Evolutionary conservation across 495 filamentous ascomycete species (phyloP).

Genomic region (Chlorociboria aeruginascens): DNA sequence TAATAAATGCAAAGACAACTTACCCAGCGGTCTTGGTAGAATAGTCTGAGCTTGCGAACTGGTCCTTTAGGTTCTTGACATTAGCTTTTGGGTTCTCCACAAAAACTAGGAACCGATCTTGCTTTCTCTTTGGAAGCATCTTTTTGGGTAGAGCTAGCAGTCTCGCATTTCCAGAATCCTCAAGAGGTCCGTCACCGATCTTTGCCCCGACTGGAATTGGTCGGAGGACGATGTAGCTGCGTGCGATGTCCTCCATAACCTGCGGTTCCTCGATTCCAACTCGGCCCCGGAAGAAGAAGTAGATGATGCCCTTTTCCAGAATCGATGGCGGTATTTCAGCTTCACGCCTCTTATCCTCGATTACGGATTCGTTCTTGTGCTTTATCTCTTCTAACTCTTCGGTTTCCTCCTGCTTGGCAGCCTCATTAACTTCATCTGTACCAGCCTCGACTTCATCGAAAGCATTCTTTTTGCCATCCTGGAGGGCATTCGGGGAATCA

Average conservation of each 20-base stretch:
- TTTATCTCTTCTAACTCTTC: slow-evolving; percentile 8
- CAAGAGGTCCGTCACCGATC: slow-evolving; percentile 48
- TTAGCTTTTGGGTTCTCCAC: slow-evolving; percentile 64
- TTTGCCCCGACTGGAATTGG: slow-evolving; percentile 60
- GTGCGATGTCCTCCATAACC: slow-evolving; percentile 58
- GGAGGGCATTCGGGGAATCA: no score
- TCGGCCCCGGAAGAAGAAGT: slow-evolving; percentile 80
- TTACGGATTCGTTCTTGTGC: slow-evolving; percentile 8
- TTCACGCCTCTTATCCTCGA: slow-evolving; percentile 30
- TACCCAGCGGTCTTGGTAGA: slow-evolving; percentile 62
- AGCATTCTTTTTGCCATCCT: slow-evolving; percentile 6
- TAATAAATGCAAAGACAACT: background rate
- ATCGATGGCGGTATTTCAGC: slow-evolving; percentile 55
- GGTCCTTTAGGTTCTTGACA: slow-evolving; percentile 60
- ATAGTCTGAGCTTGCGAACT: slow-evolving; percentile 55
- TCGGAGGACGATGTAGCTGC: slow-evolving; percentile 72
- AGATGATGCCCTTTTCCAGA: slow-evolving; percentile 86
- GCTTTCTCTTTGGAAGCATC: slow-evolving; percentile 56
- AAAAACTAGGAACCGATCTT: slow-evolving; percentile 70
- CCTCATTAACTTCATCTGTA: background rate
- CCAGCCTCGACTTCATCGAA: slow-evolving; percentile 8
- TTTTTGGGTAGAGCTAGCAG: slow-evolving; percentile 81
- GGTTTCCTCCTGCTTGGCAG: slow-evolving; percentile 6
- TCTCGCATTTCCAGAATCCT: slow-evolving; percentile 53
- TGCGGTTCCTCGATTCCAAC: slow-evolving; percentile 63